Percentiles rank a stretch among this genome's conserved stretches.
Evolutionary conservation across 352 stramenopile species (phyloP).

Genomic region (Achlya hypogyna): DNA sequence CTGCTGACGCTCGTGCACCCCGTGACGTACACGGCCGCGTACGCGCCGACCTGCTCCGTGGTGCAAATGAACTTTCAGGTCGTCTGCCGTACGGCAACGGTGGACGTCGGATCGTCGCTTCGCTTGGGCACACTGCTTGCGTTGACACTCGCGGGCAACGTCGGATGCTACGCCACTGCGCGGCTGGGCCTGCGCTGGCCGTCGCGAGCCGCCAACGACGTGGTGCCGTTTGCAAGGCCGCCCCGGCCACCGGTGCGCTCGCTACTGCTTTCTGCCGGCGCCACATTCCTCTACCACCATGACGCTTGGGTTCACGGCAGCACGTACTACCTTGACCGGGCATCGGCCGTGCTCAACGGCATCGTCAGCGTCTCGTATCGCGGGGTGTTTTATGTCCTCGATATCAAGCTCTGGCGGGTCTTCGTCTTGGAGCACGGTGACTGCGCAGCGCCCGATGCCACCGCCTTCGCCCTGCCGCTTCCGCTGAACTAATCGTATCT

Average conservation of each 20-base stretch:
- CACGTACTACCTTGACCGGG: constrained; percentile 2
- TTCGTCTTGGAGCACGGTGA: not conserved
- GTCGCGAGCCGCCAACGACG: not conserved
- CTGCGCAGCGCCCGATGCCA: no score
- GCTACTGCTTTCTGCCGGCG: not conserved
- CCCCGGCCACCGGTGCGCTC: not conserved
- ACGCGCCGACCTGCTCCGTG: not conserved
- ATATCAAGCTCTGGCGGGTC: constrained; percentile 12
- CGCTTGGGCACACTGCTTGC: no score
- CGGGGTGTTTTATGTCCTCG: not conserved
- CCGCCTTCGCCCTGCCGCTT: not conserved
- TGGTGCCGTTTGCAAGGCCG: not conserved
- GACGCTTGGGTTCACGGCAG: not conserved
- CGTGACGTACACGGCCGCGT: not conserved
- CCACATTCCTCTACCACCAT: not conserved
- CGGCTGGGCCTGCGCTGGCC: not conserved
- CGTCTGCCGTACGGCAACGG: not conserved
- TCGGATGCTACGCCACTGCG: no score
- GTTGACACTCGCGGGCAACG: no score
- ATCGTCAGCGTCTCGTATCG: not conserved
- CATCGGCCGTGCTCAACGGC: constrained; percentile 7
- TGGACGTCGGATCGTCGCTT: not conserved
- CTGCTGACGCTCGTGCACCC: not conserved
- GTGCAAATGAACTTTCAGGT: not conserved
- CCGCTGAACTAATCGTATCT: not conserved